A percentile compares a stretch with the other conserved stretches of the same genome.
These are phyloP conservation scores for Prunus fruticosa DNA, from an alignment of 306 rosid genomes.

Conservation along the genomic window DNA sequence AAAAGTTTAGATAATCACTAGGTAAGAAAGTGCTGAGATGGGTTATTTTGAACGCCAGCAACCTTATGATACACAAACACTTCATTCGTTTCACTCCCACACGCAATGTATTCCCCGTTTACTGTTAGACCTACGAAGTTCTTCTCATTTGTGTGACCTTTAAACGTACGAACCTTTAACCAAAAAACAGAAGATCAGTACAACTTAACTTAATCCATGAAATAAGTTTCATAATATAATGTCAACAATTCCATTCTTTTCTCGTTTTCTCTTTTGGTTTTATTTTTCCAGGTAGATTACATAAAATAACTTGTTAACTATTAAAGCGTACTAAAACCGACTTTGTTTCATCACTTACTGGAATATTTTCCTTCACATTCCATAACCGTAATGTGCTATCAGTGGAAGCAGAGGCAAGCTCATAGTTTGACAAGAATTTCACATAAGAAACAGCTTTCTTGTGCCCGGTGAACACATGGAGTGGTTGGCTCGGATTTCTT, in stretches of 20 bases:
- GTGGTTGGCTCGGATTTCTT: conserved; percentile 76
- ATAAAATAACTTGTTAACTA: neutral
- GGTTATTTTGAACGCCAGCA: conserved; percentile 20
- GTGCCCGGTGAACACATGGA: conserved; percentile 90
- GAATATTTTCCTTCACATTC: conserved; percentile 83
- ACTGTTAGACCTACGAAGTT: conserved; percentile 96
- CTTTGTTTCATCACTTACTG: conserved; percentile 52
- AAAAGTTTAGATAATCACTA: conserved; percentile 19
- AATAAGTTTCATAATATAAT: neutral
- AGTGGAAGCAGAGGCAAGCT: conserved; percentile 96
- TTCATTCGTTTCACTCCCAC: conserved; percentile 97
- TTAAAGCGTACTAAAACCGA: neutral
- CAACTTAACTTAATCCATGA: neutral
- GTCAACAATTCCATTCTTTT: neutral
- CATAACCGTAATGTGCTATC: conserved; percentile 90
- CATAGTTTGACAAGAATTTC: conserved; percentile 81
- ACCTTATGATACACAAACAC: conserved; percentile 98
- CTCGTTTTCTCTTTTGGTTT: neutral
- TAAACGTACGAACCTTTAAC: conserved; percentile 77
- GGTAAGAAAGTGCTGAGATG: neutral
- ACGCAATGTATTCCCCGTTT: conserved; percentile 81
- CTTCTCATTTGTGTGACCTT: conserved; percentile 93
- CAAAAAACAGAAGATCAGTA: conserved; percentile 1
- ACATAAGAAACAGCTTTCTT: conserved; percentile 90
- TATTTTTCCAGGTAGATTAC: neutral